Conservation (phyloP, 192 early-diverging fungal genomes). For the Cladochytrium replicatum region DNA sequence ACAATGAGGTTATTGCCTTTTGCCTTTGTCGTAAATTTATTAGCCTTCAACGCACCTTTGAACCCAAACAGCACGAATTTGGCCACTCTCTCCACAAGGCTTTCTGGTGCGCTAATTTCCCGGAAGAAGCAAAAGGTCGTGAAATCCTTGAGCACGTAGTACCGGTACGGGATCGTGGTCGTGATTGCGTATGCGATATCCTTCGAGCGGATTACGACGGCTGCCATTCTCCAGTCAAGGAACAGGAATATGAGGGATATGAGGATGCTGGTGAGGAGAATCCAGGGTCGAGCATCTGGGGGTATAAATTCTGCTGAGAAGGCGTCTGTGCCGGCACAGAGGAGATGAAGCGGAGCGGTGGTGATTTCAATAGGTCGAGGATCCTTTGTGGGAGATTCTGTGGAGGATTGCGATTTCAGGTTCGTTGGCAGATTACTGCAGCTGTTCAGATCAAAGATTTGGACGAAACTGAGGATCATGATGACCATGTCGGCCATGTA, state of each 20-base stretch:
- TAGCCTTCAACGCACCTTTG: too few species aligned
- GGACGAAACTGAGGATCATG: neutral
- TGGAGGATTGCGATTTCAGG: too few species aligned
- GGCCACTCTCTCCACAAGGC: neutral
- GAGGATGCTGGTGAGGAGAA: slow-evolving; percentile 37
- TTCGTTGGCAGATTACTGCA: too few species aligned
- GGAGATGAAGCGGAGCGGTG: too few species aligned
- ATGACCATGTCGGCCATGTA: neutral
- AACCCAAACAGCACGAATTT: neutral
- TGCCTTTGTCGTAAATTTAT: too few species aligned
- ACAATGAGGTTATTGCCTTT: too few species aligned
- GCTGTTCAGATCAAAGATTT: too few species aligned
- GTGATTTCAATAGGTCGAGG: too few species aligned
- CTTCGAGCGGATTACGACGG: slow-evolving; percentile 33
- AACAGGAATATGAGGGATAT: slow-evolving; percentile 41
- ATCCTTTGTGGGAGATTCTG: too few species aligned
- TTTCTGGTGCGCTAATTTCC: slow-evolving; percentile 39
- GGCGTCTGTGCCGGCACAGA: too few species aligned
- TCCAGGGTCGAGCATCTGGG: neutral
- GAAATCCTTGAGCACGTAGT: slow-evolving; percentile 46
- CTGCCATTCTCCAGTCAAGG: slow-evolving; percentile 44
- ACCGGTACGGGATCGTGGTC: slow-evolving; percentile 45
- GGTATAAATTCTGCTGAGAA: too few species aligned
- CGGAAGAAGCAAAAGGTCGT: slow-evolving; percentile 53
- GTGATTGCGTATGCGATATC: slow-evolving; percentile 60